Percentiles rank a stretch among this genome's conserved stretches.
Evolutionary conservation across 768 basidiomycete genomes (phyloP).

Genomic region (Xerocomus spinulosus): DNA sequence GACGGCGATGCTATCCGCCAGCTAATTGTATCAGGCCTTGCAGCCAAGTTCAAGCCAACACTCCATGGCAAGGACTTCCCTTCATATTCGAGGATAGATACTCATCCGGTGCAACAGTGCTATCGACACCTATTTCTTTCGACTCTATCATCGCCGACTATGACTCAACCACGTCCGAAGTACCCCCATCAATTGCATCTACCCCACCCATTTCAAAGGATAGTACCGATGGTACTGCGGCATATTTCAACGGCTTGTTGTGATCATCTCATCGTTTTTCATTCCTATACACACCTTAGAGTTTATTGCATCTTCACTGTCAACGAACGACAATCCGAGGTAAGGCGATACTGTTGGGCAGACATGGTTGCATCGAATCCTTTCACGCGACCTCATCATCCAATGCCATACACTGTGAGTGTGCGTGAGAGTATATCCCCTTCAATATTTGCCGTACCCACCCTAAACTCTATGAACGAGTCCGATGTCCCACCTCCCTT

Average conservation of each 20-base stretch:
- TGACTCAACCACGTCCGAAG: slow-evolving; percentile 38
- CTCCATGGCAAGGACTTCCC: slow-evolving; percentile 35
- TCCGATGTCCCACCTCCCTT: slow-evolving; percentile 41
- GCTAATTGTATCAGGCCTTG: slow-evolving; percentile 57
- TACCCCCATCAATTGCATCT: slow-evolving; percentile 5
- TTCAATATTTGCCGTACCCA: slow-evolving; percentile 35
- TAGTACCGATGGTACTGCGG: slow-evolving; percentile 28
- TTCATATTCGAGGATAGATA: neutral
- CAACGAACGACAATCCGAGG: neutral
- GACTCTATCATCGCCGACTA: slow-evolving; percentile 76
- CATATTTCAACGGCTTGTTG: slow-evolving; percentile 42
- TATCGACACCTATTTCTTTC: slow-evolving; percentile 49
- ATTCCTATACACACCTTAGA: slow-evolving; percentile 19
- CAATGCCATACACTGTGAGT: slow-evolving; percentile 27
- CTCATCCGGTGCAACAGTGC: slow-evolving; percentile 30
- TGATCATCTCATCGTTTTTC: slow-evolving; percentile 10
- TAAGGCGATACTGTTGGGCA: too few relatives aligned
- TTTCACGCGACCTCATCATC: slow-evolving; percentile 30
- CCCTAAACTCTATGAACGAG: slow-evolving; percentile 86
- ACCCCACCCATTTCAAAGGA: slow-evolving; percentile 17
- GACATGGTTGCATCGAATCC: too few relatives aligned
- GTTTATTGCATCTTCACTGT: neutral
- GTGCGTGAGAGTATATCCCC: slow-evolving; percentile 8
- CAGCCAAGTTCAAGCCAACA: slow-evolving; percentile 50
- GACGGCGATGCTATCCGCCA: slow-evolving; percentile 63